phyloP scores from a whole-genome alignment of 306 rosid species.

The Vicia sativa region DNA sequence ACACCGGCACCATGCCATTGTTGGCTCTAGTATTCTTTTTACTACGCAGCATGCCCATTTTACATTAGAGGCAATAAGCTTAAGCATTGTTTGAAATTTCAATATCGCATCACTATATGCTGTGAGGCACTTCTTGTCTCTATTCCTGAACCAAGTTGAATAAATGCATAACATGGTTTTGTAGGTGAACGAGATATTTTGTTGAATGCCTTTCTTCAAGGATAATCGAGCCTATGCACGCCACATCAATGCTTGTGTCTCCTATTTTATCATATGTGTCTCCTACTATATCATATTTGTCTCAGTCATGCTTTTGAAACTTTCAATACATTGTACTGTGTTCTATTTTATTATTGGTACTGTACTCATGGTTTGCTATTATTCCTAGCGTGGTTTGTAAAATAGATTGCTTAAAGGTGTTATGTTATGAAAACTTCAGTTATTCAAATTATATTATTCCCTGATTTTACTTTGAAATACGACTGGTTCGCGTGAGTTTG shows the following conservation, averaged over 20 bases:
- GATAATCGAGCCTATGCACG: slow-evolving; percentile 19
- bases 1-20: no score
- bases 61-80: not conserved
- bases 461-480: no score
- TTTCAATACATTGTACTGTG: not conserved
- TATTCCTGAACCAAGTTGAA: slow-evolving; percentile 6
- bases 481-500: no score
- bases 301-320: slow-evolving; percentile 30
- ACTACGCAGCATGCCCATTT: no score
- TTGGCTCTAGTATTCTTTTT: no score
- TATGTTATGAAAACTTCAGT: no score
- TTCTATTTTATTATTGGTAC: slow-evolving; percentile 11
- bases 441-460: no score
- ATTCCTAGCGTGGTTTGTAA: no score
- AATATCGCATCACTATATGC: not conserved
- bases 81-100: not conserved
- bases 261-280: slow-evolving; percentile 3
- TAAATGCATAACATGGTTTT: slow-evolving; percentile 25
- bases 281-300: slow-evolving; percentile 5
- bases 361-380: slow-evolving; percentile 1
- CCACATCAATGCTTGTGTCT: slow-evolving; percentile 9
- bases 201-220: not conserved
- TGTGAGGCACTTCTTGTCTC: not conserved
- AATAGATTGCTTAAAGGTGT: no score
- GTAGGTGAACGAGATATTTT: slow-evolving; percentile 37